These are phyloP conservation scores for Paraconiothyrium sp. DNA, from an alignment of 2,329 filamentous ascomycete genomes.

Conservation along the genomic window DNA sequence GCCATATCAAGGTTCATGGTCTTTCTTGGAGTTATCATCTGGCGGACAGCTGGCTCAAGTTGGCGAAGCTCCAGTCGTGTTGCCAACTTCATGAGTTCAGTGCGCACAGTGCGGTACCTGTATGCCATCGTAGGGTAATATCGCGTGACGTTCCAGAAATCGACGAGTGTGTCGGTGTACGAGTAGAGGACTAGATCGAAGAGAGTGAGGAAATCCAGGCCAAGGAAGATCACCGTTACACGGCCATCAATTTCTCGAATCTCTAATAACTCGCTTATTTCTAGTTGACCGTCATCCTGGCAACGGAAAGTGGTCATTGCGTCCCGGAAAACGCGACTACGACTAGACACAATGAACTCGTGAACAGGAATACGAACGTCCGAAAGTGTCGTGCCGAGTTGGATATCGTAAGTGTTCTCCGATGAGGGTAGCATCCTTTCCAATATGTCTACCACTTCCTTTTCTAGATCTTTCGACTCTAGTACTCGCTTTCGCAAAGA, in stretches of 20 bases:
- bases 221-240: slow-evolving; percentile 70
- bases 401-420: slow-evolving; percentile 55
- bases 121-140: slow-evolving; percentile 71
- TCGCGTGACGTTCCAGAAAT: slow-evolving; percentile 84
- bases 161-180: slow-evolving; percentile 82
- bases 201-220: slow-evolving; percentile 79
- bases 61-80: slow-evolving; percentile 73
- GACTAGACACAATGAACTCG: slow-evolving; percentile 78
- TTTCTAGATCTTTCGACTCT: slow-evolving; percentile 71
- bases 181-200: slow-evolving; percentile 81
- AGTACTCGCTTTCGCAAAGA: slow-evolving; percentile 66
- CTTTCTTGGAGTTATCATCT: slow-evolving; percentile 73
- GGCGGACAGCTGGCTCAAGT: slow-evolving; percentile 79
- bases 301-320: slow-evolving; percentile 68
- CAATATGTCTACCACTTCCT: slow-evolving; percentile 65
- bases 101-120: slow-evolving; percentile 80
- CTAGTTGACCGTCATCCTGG: slow-evolving; percentile 63
- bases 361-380: slow-evolving; percentile 81
- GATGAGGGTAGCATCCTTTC: slow-evolving; percentile 44
- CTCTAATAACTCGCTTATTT: slow-evolving; percentile 68
- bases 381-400: slow-evolving; percentile 66
- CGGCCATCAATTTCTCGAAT: slow-evolving; percentile 64
- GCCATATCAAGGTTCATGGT: slow-evolving; percentile 76
- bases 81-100: slow-evolving; percentile 88
- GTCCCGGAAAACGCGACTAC: slow-evolving; percentile 72